Conservation (phyloP, 2,329 filamentous ascomycete species). For the Colletotrichum liriopes region DNA sequence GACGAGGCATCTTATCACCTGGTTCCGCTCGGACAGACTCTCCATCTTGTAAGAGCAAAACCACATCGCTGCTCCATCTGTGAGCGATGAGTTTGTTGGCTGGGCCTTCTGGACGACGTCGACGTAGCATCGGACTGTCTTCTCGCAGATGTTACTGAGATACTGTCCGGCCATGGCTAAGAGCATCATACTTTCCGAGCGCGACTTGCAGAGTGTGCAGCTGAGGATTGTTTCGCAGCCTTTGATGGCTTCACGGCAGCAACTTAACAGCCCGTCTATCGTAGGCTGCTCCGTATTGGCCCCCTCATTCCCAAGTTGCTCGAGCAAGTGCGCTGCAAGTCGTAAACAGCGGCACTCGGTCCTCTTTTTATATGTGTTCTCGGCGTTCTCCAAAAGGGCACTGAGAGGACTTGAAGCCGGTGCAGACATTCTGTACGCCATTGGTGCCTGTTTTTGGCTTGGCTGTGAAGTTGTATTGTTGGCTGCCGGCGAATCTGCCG, state of each 20-base stretch:
- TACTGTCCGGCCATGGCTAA: slow-evolving; percentile 27
- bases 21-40: slow-evolving; percentile 7
- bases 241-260: slow-evolving; percentile 24
- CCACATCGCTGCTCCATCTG: too few relatives aligned
- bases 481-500: too few relatives aligned
- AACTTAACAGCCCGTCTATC: slow-evolving; percentile 16
- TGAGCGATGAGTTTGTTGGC: too few relatives aligned
- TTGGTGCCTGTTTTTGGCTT: background rate
- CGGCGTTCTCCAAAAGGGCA: slow-evolving; percentile 1
- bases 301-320: slow-evolving; percentile 24
- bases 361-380: slow-evolving; percentile 8
- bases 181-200: slow-evolving; percentile 33
- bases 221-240: slow-evolving; percentile 18
- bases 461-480: too few relatives aligned
- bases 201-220: slow-evolving; percentile 18
- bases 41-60: slow-evolving; percentile 29
- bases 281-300: slow-evolving; percentile 19
- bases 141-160: slow-evolving; percentile 30
- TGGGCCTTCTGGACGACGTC: background rate
- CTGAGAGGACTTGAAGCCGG: slow-evolving; percentile 6
- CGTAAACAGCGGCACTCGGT: slow-evolving; percentile 18
- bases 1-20: slow-evolving; percentile 12
- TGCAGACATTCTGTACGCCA: slow-evolving; percentile 15
- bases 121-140: slow-evolving; percentile 18
- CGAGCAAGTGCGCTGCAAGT: slow-evolving; percentile 4